phyloP scores from a whole-genome alignment of 805 yeast genomes.

The Yamadazyma kitorensis region DNA sequence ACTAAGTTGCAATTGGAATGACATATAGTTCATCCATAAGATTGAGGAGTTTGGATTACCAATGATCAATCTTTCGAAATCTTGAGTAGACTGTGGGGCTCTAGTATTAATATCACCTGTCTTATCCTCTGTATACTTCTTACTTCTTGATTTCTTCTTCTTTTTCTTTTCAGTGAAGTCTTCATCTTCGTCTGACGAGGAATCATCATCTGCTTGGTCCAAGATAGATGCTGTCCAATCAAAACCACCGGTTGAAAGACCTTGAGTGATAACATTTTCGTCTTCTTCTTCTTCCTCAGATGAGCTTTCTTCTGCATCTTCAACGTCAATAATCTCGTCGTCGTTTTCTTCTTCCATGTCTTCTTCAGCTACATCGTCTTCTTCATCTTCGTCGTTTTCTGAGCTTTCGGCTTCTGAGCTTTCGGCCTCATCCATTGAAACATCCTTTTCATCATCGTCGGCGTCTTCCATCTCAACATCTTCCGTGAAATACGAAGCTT shows the following conservation, averaged over 20 bases:
- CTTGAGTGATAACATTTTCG: slow-evolving; percentile 29
- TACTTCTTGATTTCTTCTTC: slow-evolving; percentile 45
- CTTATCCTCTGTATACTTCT: slow-evolving; percentile 63
- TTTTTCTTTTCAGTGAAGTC: slow-evolving; percentile 51
- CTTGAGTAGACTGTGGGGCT: slow-evolving; percentile 88
- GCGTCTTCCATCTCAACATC: slow-evolving; percentile 23
- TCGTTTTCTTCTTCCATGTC: slow-evolving; percentile 31
- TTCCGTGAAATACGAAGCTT: slow-evolving; percentile 76
- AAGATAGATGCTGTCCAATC: slow-evolving; percentile 94
- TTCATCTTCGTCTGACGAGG: slow-evolving; percentile 47
- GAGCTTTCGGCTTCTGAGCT: slow-evolving; percentile 27
- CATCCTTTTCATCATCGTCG: slow-evolving; percentile 26
- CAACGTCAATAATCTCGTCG: slow-evolving; percentile 37
- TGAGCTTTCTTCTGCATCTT: slow-evolving; percentile 26
- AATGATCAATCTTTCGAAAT: slow-evolving; percentile 86
- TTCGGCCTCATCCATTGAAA: slow-evolving; percentile 16
- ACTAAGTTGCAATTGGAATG: slow-evolving; percentile 92
- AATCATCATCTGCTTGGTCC: slow-evolving; percentile 69
- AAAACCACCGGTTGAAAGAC: slow-evolving; percentile 81
- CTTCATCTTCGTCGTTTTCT: slow-evolving; percentile 19
- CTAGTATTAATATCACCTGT: slow-evolving; percentile 81
- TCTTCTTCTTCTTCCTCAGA: slow-evolving; percentile 26
- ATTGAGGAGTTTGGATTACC: slow-evolving; percentile 94
- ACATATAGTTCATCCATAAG: slow-evolving; percentile 97
- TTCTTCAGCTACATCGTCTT: slow-evolving; percentile 16